Evolutionary conservation across 139 green algal genomes (phyloP), one percentile per base, ranked within the genome.

Genomic region (Astrephomene gubernaculifera): DNA sequence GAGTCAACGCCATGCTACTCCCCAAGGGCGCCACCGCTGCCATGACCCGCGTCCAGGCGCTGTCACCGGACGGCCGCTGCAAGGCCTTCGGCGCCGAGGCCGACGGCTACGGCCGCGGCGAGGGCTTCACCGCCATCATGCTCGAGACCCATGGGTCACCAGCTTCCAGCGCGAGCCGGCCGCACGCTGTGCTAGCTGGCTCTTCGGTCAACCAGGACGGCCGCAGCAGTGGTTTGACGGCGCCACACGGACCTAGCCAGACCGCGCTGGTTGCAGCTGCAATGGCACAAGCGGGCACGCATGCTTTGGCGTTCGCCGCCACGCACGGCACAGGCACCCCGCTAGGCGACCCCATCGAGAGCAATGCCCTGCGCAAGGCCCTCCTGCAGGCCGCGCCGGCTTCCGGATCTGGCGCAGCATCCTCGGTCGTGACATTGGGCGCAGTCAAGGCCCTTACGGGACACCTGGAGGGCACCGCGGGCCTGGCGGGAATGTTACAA

Each of bases 151-250:
- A 19, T 39, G 19, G 36, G 38, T 65, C 74, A 69, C 39, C 69
- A 0, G 19, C 69, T 2, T 14, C 45, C 39, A n/a, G 8, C 6
- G 29, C 53, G 76, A 29, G 33, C 35, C 45, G 44, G 17, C 39
- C 43, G 38, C 71, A 91, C 31, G 90, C 88, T 0, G 69, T 96
- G 53, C 64, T 97, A 0, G 75, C 75, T 4, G 94, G 93, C 1
- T 93, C 86, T 31, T 89, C 95, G 0, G 95, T 98, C 31, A 98
- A 98, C 87, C 95, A 98, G 88, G 96, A 98, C 82, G 96, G 96
- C 14, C 89, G 95, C 68, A 96, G 93, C 81, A 96, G 90, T 61
- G 91, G 94, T 43, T 89, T 98, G 25, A 98, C 96, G 31, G 96
- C 95, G 4, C 95, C 95, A 0, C 93, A 98, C 71, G 95, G 95